A percentile compares a stretch with the other conserved stretches of the same genome.
phyloP scores from a whole-genome alignment of 495 filamentous ascomycete genomes.

The Evernia prunastri region DNA sequence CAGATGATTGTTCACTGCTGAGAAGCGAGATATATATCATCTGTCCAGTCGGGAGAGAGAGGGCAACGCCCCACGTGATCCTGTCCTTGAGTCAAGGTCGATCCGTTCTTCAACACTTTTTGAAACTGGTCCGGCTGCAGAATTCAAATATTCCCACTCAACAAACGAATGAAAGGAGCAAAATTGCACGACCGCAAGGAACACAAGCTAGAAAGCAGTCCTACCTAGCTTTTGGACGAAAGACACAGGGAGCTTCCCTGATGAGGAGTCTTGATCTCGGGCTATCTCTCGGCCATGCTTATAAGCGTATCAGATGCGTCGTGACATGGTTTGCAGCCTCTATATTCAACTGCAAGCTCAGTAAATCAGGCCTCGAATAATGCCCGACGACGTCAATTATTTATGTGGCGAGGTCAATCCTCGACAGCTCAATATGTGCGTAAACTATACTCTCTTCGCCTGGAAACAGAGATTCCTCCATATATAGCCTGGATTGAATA shows the following conservation, averaged over 20 bases:
- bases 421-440: slow-evolving; percentile 32
- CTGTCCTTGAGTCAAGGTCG: background rate
- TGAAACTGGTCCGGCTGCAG: background rate
- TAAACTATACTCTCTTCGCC: slow-evolving; percentile 32
- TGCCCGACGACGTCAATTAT: slow-evolving; percentile 33
- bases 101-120: background rate
- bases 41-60: background rate
- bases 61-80: too few relatives aligned
- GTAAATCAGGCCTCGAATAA: slow-evolving; percentile 35
- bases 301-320: background rate
- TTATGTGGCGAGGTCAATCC: slow-evolving; percentile 28
- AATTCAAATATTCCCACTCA: background rate
- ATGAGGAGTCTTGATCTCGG: background rate
- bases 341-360: slow-evolving; percentile 23
- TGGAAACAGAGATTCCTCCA: slow-evolving; percentile 21
- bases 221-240: background rate
- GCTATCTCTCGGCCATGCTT: too few relatives aligned
- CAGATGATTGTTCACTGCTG: background rate
- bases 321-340: background rate
- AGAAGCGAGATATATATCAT: background rate
- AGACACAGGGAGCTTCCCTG: background rate
- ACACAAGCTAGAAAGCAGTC: background rate
- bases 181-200: background rate
- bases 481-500: slow-evolving; percentile 39
- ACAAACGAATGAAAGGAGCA: background rate